A percentile compares a stretch with the other conserved stretches of the same genome.
These are phyloP conservation scores for Solanum pinnatisectum DNA, from an alignment of 257 asterid species.

Conservation along the genomic window DNA sequence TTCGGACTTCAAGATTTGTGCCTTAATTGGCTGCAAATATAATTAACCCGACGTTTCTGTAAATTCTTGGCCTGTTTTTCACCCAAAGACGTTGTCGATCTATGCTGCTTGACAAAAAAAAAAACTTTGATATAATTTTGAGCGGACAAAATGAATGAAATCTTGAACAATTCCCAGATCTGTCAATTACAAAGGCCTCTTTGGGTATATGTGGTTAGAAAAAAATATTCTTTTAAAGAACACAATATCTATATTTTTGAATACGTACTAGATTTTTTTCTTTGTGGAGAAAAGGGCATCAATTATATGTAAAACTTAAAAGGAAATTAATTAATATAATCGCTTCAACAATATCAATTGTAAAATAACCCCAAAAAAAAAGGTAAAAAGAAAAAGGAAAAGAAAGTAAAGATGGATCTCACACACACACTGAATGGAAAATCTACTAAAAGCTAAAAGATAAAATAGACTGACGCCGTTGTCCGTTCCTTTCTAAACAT, in stretches of 20 bases:
- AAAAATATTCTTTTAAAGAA: neutral
- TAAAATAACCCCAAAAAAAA: no score
- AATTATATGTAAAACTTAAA: neutral
- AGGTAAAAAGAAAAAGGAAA: no score
- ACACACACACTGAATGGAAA: neutral
- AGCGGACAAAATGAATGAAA: neutral
- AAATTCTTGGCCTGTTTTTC: neutral
- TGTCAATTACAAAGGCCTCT: neutral
- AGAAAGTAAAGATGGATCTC: neutral
- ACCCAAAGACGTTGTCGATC: neutral
- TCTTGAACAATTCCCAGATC: neutral
- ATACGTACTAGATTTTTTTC: no score
- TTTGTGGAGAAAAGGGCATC: neutral
- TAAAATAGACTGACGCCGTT: neutral
- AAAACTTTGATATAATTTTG: neutral
- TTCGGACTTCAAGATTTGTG: neutral
- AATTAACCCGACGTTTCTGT: neutral
- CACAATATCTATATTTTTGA: neutral
- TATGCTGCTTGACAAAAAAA: no score
- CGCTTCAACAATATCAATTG: neutral
- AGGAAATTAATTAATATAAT: neutral
- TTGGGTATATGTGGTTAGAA: neutral
- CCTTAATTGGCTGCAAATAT: neutral
- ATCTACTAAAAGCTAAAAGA: neutral
- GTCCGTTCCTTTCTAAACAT: no score